Evolutionary conservation across 202 grass and related monocot genomes (phyloP).

Genomic region (Zizania palustris): DNA sequence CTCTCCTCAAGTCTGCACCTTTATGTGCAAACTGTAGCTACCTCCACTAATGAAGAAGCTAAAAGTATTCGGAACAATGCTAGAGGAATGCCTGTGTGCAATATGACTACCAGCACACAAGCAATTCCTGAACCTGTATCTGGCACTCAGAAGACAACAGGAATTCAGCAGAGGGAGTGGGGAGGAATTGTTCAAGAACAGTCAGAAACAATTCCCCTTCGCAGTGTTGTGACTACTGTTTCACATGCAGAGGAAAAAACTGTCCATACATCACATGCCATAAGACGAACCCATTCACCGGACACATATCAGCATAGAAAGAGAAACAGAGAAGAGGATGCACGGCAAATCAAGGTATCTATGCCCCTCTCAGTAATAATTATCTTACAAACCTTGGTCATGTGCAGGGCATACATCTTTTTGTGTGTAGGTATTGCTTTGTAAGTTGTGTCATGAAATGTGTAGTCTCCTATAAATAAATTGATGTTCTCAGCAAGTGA

Average conservation of each 20-base stretch:
- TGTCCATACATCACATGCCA: constrained; percentile 41
- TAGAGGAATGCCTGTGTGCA: constrained; percentile 35
- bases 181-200: constrained; percentile 46
- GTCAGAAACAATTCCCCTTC: constrained; percentile 56
- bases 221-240: constrained; percentile 60
- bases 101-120: constrained; percentile 30
- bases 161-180: constrained; percentile 58
- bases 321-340: constrained; percentile 58
- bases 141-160: constrained; percentile 44
- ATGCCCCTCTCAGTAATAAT: neutral
- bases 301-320: constrained; percentile 51
- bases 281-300: constrained; percentile 41
- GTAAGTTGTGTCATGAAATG: constrained; percentile 25
- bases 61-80: constrained; percentile 36
- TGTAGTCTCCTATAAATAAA: constrained; percentile 15
- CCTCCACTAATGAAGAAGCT: constrained; percentile 35
- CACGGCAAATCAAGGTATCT: constrained; percentile 59
- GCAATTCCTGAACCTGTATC: constrained; percentile 41
- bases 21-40: constrained; percentile 60
- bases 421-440: neutral
- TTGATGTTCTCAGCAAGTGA: constrained; percentile 3
- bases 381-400: constrained; percentile 26
- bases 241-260: constrained; percentile 49
- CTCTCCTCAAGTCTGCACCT: constrained; percentile 80
- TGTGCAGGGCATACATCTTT: neutral